Evolutionary conservation across 1,284 basidiomycete genomes (phyloP), one percentile per base, ranked within the genome.

Genomic region (Cystobasidium sp.): DNA sequence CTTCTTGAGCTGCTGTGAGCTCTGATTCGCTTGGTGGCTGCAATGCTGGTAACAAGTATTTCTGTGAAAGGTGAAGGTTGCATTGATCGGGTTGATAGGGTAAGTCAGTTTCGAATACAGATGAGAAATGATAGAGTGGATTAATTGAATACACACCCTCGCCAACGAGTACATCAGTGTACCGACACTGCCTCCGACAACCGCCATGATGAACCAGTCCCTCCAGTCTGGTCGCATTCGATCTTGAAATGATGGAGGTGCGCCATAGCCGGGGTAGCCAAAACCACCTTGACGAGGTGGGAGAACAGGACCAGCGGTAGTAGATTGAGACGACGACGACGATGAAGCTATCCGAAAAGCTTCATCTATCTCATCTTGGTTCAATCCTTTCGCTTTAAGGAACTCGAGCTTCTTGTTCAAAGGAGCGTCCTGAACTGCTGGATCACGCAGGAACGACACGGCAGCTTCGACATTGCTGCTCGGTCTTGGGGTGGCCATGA

Each of bases 201-300:
- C 91, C 14, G 91, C 90, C 84, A 96, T 94, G 80, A 99, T 97
- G 82, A 97, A 97, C 82, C 95, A 92, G 83, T 97, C 94, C 75
- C 94, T 86, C 94, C 94, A 97, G 82, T 97, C 94, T 85, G 84
- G 80, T 73, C 86, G 20, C 87, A 88, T 46, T 81, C 76, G 22
- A 31, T 64, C 59, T 24, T 37, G 67, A 51, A 37, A 41, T 43
- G 43, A 16, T 9, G 64, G 55, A 7, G 47, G 18, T 20, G 9
- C 52, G 16, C 46, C 59, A 39, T 18, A 43, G 9, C 22, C 14
- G 39, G 39, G 41, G 39, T 51, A 53, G 1, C 64, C 64, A 47
- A 37, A 22, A 39, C 22, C 10, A 31, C 59, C 69, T 43, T 52
- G 46, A 22, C 39, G 16, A 7, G 69, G 44, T 47, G 68, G 56